Conservation (phyloP, 345 rosid species). For the Lepidium aucheri region DNA sequence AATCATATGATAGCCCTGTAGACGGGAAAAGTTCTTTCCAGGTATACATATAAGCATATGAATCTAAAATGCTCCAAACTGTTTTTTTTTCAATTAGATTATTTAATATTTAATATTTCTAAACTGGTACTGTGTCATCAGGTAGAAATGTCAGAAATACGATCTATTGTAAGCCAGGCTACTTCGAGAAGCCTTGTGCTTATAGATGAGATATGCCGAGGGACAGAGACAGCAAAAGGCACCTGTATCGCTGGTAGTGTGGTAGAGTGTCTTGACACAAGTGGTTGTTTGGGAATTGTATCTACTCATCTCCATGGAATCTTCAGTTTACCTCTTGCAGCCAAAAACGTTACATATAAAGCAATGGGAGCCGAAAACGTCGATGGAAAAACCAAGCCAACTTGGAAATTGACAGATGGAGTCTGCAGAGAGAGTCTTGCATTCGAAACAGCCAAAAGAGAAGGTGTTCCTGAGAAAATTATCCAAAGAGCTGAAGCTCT, state of each 20-base stretch:
- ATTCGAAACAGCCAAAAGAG: slow-evolving; percentile 91
- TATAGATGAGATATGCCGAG: slow-evolving; percentile 90
- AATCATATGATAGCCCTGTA: slow-evolving; percentile 95
- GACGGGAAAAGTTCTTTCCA: slow-evolving; percentile 98
- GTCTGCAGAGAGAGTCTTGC: slow-evolving; percentile 95
- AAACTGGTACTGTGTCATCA: slow-evolving; percentile 19
- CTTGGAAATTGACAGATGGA: slow-evolving; percentile 88
- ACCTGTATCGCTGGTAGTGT: slow-evolving; percentile 97
- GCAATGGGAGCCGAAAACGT: slow-evolving; percentile 78
- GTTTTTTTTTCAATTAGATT: neutral
- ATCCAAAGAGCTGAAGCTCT: slow-evolving; percentile 83
- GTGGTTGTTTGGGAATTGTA: slow-evolving; percentile 84
- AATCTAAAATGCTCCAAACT: neutral
- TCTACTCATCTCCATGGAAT: slow-evolving; percentile 96
- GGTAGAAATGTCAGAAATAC: slow-evolving; percentile 97
- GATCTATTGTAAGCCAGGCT: slow-evolving; percentile 59
- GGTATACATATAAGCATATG: slow-evolving; percentile 33
- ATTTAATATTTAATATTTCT: slow-evolving; percentile 4
- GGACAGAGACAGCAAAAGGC: slow-evolving; percentile 96
- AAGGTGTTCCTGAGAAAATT: slow-evolving; percentile 71
- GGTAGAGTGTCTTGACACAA: slow-evolving; percentile 61
- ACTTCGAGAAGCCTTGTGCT: slow-evolving; percentile 90
- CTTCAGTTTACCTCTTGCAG: slow-evolving; percentile 59
- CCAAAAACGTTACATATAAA: slow-evolving; percentile 49
- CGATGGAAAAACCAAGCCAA: slow-evolving; percentile 73